These are phyloP conservation scores for Auricularia heimuer DNA, from an alignment of 768 basidiomycete genomes.

Conservation along the genomic window DNA sequence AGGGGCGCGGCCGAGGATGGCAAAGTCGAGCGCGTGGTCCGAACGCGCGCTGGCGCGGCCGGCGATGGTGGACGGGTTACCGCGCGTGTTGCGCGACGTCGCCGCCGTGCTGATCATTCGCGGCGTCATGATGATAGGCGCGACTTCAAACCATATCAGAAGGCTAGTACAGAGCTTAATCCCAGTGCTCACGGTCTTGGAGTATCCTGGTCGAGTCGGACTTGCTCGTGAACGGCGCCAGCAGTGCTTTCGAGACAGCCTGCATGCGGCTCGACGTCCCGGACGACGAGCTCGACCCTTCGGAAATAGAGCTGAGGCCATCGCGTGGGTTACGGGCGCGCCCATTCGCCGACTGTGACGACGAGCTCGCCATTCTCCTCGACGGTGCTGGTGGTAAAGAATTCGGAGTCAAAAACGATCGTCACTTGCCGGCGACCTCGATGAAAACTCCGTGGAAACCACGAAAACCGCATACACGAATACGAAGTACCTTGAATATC, in stretches of 20 bases:
- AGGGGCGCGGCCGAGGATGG: conserved; percentile 71
- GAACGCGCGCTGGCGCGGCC: conserved; percentile 21
- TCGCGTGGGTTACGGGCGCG: conserved; percentile 19
- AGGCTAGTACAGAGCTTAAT: neutral
- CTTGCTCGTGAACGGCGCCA: conserved; percentile 51
- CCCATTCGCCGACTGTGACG: neutral
- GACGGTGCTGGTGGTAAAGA: neutral
- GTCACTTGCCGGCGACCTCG: no score
- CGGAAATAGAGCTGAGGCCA: conserved; percentile 26
- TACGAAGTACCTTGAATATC: no score
- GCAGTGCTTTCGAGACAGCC: conserved; percentile 56
- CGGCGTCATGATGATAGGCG: conserved; percentile 85
- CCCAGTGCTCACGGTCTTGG: conserved; percentile 51
- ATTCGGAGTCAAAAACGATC: no score
- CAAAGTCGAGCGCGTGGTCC: conserved; percentile 49
- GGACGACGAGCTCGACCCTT: conserved; percentile 12
- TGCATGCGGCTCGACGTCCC: conserved; percentile 35
- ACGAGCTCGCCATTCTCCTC: neutral
- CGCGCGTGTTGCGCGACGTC: conserved; percentile 27
- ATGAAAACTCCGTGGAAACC: no score
- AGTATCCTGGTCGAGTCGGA: conserved; percentile 63
- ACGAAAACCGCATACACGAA: no score
- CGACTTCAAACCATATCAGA: conserved; percentile 37
- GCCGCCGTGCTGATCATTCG: conserved; percentile 65
- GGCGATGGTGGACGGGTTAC: conserved; percentile 23